Conservation (phyloP, 2,329 filamentous ascomycete species). For the Phyllachora maydis region DNA sequence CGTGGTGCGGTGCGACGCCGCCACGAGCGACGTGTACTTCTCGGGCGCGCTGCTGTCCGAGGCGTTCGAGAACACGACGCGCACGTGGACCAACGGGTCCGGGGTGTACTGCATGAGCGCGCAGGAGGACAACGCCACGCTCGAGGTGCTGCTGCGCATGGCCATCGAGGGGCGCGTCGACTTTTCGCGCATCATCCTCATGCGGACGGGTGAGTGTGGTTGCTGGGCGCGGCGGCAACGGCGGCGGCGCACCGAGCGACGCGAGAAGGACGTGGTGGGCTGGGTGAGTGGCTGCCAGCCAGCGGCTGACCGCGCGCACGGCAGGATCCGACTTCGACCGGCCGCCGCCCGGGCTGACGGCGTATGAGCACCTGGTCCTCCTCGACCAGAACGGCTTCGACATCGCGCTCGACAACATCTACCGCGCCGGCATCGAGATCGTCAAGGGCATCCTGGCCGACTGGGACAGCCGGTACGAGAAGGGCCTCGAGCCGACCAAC, state of each 20-base stretch:
- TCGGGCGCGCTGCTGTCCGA: slow-evolving; percentile 37
- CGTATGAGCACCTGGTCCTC: slow-evolving; percentile 37
- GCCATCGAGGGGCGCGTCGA: slow-evolving; percentile 36
- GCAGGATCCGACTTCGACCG: slow-evolving; percentile 49
- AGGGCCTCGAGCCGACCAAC: slow-evolving; percentile 36
- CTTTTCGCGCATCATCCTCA: slow-evolving; percentile 44
- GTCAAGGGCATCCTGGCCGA: slow-evolving; percentile 37
- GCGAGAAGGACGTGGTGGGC: no score
- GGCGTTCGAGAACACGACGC: slow-evolving; percentile 44
- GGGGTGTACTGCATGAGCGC: slow-evolving; percentile 50
- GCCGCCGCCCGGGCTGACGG: slow-evolving; percentile 33
- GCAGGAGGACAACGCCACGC: slow-evolving; percentile 51
- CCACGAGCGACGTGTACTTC: slow-evolving; percentile 55
- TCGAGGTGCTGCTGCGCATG: slow-evolving; percentile 42
- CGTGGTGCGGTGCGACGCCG: slow-evolving; percentile 43
- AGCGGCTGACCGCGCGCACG: no score
- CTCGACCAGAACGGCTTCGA: slow-evolving; percentile 41
- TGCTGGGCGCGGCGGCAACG: no score
- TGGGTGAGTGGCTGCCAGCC: no score
- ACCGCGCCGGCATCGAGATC: slow-evolving; percentile 41
- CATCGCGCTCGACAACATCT: slow-evolving; percentile 45
- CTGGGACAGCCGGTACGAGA: slow-evolving; percentile 37
- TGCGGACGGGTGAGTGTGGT: slow-evolving; percentile 37
- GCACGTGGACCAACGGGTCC: slow-evolving; percentile 44
- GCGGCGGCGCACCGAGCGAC: no score